Evolutionary conservation across 169 alveolate genomes (phyloP).

Genomic region (Theileria sp.): DNA sequence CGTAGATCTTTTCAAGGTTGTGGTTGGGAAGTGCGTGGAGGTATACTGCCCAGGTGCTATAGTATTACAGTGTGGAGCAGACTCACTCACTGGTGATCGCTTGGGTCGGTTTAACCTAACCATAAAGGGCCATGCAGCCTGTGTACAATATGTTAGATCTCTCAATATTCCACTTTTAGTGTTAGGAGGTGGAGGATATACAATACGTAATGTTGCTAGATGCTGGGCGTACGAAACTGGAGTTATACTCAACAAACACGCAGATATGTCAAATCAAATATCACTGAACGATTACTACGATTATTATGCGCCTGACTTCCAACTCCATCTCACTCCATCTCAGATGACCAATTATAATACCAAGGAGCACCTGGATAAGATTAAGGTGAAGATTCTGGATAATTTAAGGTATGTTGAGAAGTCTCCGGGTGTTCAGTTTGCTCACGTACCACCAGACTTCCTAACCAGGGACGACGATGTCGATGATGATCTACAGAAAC

Average conservation of each 20-base stretch:
- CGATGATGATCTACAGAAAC: conserved; percentile 66
- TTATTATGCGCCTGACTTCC: conserved; percentile 95
- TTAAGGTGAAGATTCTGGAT: conserved; percentile 87
- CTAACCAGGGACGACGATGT: conserved; percentile 77
- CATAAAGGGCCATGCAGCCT: conserved; percentile 97
- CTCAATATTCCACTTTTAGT: conserved; percentile 91
- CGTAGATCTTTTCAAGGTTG: conserved; percentile 88
- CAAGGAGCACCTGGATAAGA: conserved; percentile 90
- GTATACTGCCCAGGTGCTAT: conserved; percentile 96
- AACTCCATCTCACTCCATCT: conserved; percentile 90
- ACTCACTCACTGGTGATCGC: conserved; percentile 93
- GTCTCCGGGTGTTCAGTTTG: conserved; percentile 92
- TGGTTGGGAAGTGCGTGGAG: conserved; percentile 92
- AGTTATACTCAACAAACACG: conserved; percentile 85
- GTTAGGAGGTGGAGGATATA: conserved; percentile 98
- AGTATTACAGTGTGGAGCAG: conserved; percentile 99
- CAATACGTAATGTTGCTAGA: conserved; percentile 97
- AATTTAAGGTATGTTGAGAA: conserved; percentile 91
- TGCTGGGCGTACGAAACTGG: conserved; percentile 99
- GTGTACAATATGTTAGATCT: conserved; percentile 90
- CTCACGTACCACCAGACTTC: conserved; percentile 87
- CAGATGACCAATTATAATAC: conserved; percentile 91
- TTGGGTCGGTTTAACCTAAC: conserved; percentile 96
- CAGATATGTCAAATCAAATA: conserved; percentile 87
- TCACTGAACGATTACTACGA: conserved; percentile 94